phyloP scores from a whole-genome alignment of 2,329 filamentous ascomycete species.

The Parasarocladium wereldwijsianum region DNA sequence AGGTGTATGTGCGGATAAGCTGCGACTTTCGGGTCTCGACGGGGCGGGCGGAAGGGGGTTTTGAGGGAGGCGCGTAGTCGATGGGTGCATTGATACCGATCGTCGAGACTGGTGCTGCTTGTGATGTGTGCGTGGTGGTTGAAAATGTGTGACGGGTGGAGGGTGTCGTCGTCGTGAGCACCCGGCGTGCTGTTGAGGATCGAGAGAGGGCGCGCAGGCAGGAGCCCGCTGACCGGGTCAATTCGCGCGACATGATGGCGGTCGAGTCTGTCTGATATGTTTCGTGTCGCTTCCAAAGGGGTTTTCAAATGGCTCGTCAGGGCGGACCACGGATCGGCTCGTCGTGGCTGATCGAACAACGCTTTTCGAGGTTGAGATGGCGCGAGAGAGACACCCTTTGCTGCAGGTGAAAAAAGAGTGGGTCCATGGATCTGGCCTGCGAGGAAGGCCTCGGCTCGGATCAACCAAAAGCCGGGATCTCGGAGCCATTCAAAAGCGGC shows the following conservation, averaged over 20 bases:
- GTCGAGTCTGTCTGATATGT: too few species aligned
- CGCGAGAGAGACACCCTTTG: too few species aligned
- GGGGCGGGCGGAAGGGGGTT: conserved; percentile 77
- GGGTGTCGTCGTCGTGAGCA: conserved; percentile 9
- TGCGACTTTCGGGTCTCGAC: conserved; percentile 84
- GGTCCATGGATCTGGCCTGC: not conserved
- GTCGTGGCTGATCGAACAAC: not conserved
- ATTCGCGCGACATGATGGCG: conserved; percentile 9
- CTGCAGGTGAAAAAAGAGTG: conserved; percentile 4
- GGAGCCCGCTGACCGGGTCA: conserved; percentile 7
- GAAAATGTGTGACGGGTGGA: conserved; percentile 13
- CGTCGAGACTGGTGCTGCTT: conserved; percentile 12
- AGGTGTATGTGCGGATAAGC: conserved; percentile 72
- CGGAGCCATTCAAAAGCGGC: not conserved
- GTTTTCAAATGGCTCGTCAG: too few species aligned
- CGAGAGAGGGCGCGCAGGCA: conserved; percentile 9
- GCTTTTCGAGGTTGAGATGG: not conserved
- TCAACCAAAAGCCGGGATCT: conserved; percentile 1
- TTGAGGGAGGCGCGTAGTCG: conserved; percentile 47
- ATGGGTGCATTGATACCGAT: conserved; percentile 17
- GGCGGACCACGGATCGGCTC: too few species aligned
- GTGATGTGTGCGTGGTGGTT: conserved; percentile 10
- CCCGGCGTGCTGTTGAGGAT: too few species aligned
- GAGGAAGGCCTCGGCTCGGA: too few species aligned
- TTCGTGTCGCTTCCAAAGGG: not conserved